Evolutionary conservation across 2,329 filamentous ascomycete genomes (phyloP).

Genomic region (Sporothrix dimorphospora): DNA sequence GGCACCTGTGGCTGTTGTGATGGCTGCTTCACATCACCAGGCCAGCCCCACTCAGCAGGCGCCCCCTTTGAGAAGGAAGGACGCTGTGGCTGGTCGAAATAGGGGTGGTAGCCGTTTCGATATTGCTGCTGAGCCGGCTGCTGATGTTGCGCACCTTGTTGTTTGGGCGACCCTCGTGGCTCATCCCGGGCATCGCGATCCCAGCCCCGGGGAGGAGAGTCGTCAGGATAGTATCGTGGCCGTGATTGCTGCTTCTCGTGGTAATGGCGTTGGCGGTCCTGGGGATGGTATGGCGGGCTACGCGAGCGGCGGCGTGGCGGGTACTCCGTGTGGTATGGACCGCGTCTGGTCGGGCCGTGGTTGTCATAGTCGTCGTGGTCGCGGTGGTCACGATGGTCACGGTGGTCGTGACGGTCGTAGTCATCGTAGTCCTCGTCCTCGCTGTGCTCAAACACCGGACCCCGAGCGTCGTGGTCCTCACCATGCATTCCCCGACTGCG

Average conservation of each 20-base stretch:
- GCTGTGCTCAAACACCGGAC: background rate
- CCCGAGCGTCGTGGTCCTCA: background rate
- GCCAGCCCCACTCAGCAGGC: conserved; percentile 28
- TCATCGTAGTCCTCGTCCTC: conserved; percentile 8
- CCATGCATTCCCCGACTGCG: background rate
- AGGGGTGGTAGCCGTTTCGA: background rate
- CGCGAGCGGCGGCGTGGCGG: conserved; percentile 19
- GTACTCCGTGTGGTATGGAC: background rate
- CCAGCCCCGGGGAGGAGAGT: background rate
- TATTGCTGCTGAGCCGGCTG: background rate
- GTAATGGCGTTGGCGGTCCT: background rate
- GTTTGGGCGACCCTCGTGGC: background rate
- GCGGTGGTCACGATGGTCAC: background rate
- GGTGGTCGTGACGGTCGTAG: background rate
- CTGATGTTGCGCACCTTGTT: background rate
- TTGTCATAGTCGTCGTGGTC: background rate
- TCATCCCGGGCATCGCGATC: background rate
- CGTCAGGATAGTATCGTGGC: conserved; percentile 12
- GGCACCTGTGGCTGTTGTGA: background rate
- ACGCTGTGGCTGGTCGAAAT: conserved; percentile 5
- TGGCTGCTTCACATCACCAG: conserved; percentile 27
- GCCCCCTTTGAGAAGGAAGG: background rate
- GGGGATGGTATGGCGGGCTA: background rate
- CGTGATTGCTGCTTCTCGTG: conserved; percentile 18
- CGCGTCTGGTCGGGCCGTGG: background rate